phyloP scores from a whole-genome alignment of 768 basidiomycete genomes.

The Gymnopilus dilepis region DNA sequence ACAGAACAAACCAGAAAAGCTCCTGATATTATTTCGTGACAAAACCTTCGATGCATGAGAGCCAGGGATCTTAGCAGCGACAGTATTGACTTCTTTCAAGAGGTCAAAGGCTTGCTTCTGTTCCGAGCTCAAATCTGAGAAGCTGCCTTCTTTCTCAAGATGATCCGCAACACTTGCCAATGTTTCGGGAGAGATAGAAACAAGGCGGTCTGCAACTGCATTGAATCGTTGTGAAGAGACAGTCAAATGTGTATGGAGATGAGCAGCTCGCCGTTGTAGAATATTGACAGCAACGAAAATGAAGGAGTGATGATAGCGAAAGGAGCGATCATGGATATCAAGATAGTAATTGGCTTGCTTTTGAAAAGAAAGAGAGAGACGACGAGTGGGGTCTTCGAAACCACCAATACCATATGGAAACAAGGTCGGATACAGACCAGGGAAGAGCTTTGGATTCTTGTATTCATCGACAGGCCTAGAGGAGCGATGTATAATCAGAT shows the following conservation, averaged over 20 bases:
- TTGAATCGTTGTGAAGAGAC: constrained; percentile 17
- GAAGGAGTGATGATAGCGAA: constrained; percentile 30
- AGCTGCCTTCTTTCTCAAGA: constrained; percentile 13
- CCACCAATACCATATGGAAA: constrained; percentile 38
- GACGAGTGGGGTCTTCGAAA: constrained; percentile 27
- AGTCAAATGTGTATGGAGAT: constrained; percentile 30
- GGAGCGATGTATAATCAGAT: constrained; percentile 29
- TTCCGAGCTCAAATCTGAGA: constrained; percentile 1
- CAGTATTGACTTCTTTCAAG: constrained; percentile 32
- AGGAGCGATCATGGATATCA: constrained; percentile 21
- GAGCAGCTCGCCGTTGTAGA: constrained; percentile 26
- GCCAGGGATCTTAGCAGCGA: constrained; percentile 18
- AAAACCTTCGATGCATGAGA: not conserved
- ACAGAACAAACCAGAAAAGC: not conserved
- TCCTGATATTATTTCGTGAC: not conserved
- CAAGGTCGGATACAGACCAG: constrained; percentile 34
- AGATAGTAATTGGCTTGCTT: constrained; percentile 31
- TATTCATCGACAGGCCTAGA: constrained; percentile 33
- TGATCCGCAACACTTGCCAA: not conserved
- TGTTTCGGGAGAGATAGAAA: not conserved
- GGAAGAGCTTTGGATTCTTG: constrained; percentile 35
- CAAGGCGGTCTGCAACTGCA: not conserved
- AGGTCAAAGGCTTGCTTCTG: constrained; percentile 28
- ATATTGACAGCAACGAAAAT: constrained; percentile 35
- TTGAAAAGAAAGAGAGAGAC: constrained; percentile 20